Evolutionary conservation across 169 alveolate species (phyloP).

Genomic region (Eimeria acervulina): DNA sequence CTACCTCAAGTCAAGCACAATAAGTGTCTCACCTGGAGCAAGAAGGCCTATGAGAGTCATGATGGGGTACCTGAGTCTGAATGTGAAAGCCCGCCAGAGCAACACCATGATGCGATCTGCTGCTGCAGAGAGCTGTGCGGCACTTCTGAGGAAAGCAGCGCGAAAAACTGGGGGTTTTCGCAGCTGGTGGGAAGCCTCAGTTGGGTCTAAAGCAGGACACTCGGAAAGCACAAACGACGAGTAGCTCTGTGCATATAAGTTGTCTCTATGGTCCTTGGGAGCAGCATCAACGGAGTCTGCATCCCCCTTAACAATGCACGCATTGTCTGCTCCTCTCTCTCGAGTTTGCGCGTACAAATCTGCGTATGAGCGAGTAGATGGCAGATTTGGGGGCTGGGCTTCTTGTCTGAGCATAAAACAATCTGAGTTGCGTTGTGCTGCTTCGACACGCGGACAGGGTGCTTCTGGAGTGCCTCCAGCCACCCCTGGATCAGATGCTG

Average conservation of each 20-base stretch:
- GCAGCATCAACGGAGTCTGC: background rate
- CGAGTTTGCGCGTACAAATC: background rate
- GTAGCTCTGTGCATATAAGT: slow-evolving; percentile 7
- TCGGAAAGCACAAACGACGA: slow-evolving; percentile 22
- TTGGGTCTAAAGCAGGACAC: slow-evolving; percentile 21
- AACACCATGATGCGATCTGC: slow-evolving; percentile 55
- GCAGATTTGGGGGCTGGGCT: background rate
- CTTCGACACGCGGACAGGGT: background rate
- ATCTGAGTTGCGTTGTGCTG: background rate
- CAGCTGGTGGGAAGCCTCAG: slow-evolving; percentile 27
- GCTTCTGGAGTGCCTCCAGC: background rate
- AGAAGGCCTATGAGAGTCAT: slow-evolving; percentile 61
- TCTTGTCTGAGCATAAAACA: background rate
- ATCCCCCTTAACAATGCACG: background rate
- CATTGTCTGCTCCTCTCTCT: background rate
- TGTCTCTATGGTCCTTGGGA: background rate
- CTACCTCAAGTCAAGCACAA: no score
- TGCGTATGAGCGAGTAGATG: background rate
- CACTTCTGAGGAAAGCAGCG: background rate
- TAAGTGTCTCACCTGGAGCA: slow-evolving; percentile 62
- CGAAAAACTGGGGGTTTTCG: background rate
- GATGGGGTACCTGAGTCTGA: slow-evolving; percentile 43
- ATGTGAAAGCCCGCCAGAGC: slow-evolving; percentile 62
- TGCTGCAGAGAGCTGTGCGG: background rate
- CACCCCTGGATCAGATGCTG: slow-evolving; percentile 50